A percentile compares a stretch with the other conserved stretches of the same genome.
Conservation (phyloP, 306 rosid genomes). For the Lupinus albus region DNA sequence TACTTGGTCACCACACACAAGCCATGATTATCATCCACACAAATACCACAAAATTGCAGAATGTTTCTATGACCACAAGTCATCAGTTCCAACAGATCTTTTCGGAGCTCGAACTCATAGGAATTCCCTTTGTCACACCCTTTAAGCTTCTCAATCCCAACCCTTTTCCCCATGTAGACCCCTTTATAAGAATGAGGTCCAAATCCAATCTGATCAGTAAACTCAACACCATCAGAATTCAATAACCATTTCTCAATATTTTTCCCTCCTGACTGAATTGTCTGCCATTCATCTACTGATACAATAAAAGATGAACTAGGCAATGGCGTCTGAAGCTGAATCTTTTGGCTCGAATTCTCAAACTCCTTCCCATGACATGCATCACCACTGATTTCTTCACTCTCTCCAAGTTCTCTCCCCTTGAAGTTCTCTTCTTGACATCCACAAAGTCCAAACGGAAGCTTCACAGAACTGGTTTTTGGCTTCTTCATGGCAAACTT, state of each 20-base stretch:
- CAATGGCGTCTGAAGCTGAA: conserved; percentile 74
- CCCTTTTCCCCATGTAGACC: conserved; percentile 77
- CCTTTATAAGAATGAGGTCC: conserved; percentile 83
- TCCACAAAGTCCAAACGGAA: conserved; percentile 91
- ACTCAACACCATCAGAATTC: conserved; percentile 75
- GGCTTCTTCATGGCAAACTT: conserved; percentile 74
- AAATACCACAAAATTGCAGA: conserved; percentile 75
- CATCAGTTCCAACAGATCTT: conserved; percentile 80
- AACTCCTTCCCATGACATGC: conserved; percentile 51
- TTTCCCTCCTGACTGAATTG: conserved; percentile 66
- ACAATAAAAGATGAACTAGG: conserved; percentile 65
- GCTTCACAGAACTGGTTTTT: conserved; percentile 66
- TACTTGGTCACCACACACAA: conserved; percentile 82
- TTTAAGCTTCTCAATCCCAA: conserved; percentile 85
- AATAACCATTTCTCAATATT: conserved; percentile 79
- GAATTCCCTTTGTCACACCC: conserved; percentile 94
- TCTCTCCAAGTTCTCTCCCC: conserved; percentile 70
- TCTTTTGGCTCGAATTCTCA: conserved; percentile 58
- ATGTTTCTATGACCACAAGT: conserved; percentile 85
- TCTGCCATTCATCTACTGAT: conserved; percentile 92
- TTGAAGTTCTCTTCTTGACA: conserved; percentile 84
- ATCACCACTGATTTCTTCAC: conserved; percentile 66
- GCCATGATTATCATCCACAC: conserved; percentile 88
- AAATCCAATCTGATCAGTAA: conserved; percentile 74
- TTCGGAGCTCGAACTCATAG: conserved; percentile 78